Base-by-base conservation (phyloP, 108 stramenopile genomes). In the Epithemia pelagica region DNA sequence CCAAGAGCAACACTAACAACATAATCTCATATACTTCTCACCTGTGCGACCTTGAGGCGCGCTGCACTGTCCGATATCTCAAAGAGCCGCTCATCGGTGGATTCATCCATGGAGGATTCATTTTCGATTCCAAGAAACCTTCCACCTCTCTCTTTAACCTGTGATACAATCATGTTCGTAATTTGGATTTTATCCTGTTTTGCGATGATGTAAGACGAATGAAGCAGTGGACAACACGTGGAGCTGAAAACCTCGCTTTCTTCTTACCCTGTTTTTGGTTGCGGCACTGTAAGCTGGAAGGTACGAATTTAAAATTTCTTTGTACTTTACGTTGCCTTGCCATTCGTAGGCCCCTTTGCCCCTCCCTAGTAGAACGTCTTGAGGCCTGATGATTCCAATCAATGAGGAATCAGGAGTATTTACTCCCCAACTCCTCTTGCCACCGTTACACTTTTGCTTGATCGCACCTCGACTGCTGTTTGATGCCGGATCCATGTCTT, bases 141-240 rank as follows among this genome's bases (percentile, higher is more conserved):
- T 46, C 37, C 37, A 15, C 37, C 37, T 10, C 10, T 46, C 10
- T 15, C 15, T 15, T 46, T 46, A 15, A 46, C 37, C 15, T 46
- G 37, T 15, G 37, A 5, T 10, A 46, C 37, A 46, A 46, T 46
- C 37, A 46, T 46, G 15, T 46, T 46, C 15, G 37, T 46, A 10
- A 46, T 46, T 46, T 46, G 37, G 37, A 46, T 46, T 46, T 46
- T 46, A 46, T 46, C 37, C n/a, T n/a, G n/a, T n/a, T n/a, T n/a
- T n/a, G n/a, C n/a, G n/a, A n/a, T n/a, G n/a, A n/a, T n/a, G n/a
- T n/a, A n/a, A n/a, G n/a, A n/a, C n/a, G n/a, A n/a, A n/a, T n/a
- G n/a, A n/a, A n/a, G n/a, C n/a, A n/a, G n/a, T n/a, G n/a, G n/a
- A n/a, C n/a, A n/a, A n/a, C n/a, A n/a, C n/a, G n/a, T n/a, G n/a